Evolutionary conservation across 441 rosid genomes (phyloP), one percentile per base, ranked within the genome.

Genomic region (Populus hybrid): DNA sequence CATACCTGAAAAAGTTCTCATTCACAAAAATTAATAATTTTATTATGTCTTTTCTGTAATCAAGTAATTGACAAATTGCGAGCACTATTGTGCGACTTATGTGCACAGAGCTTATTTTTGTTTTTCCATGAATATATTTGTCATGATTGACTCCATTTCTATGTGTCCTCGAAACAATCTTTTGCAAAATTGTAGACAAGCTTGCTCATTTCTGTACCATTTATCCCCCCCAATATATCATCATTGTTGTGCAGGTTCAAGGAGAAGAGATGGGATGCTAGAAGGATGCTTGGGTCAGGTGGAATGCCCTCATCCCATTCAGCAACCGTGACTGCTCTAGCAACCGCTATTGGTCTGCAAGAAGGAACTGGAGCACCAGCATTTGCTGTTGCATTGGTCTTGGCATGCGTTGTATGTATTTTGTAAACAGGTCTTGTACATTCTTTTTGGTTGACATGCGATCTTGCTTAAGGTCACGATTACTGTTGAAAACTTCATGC

Each of bases 251-350:
- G 79, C 79, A 93, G 98, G 98, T 95, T 80, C 85, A 93, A 89
- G 88, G 99, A 95, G 83, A 94, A 84, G 91, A 88, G 91, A 79
- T 95, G 99, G 99, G 99, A 95, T 85, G 85, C 98, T 75, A 90
- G 89, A 87, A 85, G 89, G 83, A 79, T 95, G 86, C 81, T 94
- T 70, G 92, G 85, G 74, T 95, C 99, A 11, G 99, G 98, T 81
- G 99, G 98, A 61, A 95, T 95, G 99, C 99, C 98, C 35, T 95
- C 99, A 1, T 94, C 98, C 0, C 98, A 95, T 79, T 89, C 97
- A 3, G 90, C 99, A 78, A 92, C 97, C 3, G 98, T 94, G 76
- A 89, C 94, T 28, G 95, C 99, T 66, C 86, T 95, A 72, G 95
- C 94, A 23, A 85, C 88, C 65, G 92, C 99, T 30, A 86, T 92